A percentile compares a stretch with the other conserved stretches of the same genome.
These are phyloP conservation scores for Geotrichum bryndzae DNA, from an alignment of 1,139 yeast genomes.

Conservation along the genomic window DNA sequence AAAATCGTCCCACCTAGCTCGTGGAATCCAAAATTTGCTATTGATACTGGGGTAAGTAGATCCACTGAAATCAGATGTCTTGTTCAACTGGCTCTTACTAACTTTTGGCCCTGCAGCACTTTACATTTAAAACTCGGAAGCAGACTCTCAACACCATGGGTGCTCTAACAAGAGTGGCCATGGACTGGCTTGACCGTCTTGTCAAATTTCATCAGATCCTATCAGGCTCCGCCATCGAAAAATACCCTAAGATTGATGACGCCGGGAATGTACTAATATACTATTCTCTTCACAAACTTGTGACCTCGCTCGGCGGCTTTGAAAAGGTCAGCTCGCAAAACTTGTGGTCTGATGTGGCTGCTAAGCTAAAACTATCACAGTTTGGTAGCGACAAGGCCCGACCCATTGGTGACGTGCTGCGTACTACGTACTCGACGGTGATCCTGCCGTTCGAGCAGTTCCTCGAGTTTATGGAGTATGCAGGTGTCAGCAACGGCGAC, in stretches of 20 bases:
- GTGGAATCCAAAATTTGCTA: conserved; percentile 38
- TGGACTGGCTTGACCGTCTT: conserved; percentile 36
- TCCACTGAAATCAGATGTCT: not conserved
- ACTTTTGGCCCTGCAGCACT: conserved; percentile 22
- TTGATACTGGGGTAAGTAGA: conserved; percentile 43
- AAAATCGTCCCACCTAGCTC: conserved; percentile 53
- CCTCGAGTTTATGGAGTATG: conserved; percentile 18
- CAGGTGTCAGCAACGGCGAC: conserved; percentile 13
- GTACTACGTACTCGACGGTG: conserved; percentile 5
- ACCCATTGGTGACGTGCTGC: not conserved
- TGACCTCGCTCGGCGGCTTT: conserved; percentile 31
- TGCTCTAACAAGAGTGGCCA: conserved; percentile 35
- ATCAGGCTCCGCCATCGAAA: conserved; percentile 25
- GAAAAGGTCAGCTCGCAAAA: conserved; percentile 22
- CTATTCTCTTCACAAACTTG: conserved; percentile 31
- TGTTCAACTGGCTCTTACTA: not conserved
- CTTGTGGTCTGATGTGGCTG: conserved; percentile 29
- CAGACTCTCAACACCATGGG: conserved; percentile 46
- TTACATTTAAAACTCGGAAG: conserved; percentile 48
- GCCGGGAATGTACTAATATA: conserved; percentile 18
- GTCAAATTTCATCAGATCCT: conserved; percentile 29
- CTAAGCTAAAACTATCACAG: conserved; percentile 6
- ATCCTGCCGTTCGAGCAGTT: conserved; percentile 33
- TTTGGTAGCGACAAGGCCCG: not conserved
- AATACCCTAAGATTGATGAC: conserved; percentile 30